A percentile compares a stretch with the other conserved stretches of the same genome.
Evolutionary conservation across 192 early-diverging fungal species (phyloP).

Genomic region (Coemansia sp.): DNA sequence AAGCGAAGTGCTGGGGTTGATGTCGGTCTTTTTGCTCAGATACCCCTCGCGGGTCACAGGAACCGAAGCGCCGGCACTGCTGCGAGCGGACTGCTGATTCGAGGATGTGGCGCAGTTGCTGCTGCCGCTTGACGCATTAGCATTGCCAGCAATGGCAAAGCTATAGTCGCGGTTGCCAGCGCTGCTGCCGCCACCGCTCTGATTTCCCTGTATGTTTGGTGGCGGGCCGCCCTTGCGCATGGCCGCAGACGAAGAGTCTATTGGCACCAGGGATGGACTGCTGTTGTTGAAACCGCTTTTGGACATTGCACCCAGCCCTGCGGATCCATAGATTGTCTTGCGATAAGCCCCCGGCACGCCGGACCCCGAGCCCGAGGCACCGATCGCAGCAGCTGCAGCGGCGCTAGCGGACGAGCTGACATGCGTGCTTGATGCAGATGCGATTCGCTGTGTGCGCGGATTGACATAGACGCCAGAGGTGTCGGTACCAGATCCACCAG

Average conservation of each 20-base stretch:
- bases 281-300: conserved; percentile 41
- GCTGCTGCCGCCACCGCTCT: conserved; percentile 5
- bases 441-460: conserved; percentile 38
- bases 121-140: neutral
- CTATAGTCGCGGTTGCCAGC: conserved; percentile 45
- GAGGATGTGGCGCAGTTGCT: neutral
- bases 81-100: conserved; percentile 32
- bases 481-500: neutral
- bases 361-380: conserved; percentile 1
- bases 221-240: conserved; percentile 41
- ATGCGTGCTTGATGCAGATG: conserved; percentile 40
- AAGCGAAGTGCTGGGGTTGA: conserved; percentile 60
- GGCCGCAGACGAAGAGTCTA: neutral
- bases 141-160: conserved; percentile 42
- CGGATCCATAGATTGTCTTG: conserved; percentile 50
- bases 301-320: conserved; percentile 27
- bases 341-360: conserved; percentile 14
- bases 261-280: conserved; percentile 28
- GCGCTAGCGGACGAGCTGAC: conserved; percentile 10
- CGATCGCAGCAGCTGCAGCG: conserved; percentile 8
- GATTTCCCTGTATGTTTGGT: conserved; percentile 8
- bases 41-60: conserved; percentile 61
- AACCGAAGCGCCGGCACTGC: conserved; percentile 37
- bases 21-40: conserved; percentile 72
- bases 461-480: conserved; percentile 30